Base-by-base conservation (phyloP, 176 grass and related monocot species). In the Rhynchospora breviuscula region DNA sequence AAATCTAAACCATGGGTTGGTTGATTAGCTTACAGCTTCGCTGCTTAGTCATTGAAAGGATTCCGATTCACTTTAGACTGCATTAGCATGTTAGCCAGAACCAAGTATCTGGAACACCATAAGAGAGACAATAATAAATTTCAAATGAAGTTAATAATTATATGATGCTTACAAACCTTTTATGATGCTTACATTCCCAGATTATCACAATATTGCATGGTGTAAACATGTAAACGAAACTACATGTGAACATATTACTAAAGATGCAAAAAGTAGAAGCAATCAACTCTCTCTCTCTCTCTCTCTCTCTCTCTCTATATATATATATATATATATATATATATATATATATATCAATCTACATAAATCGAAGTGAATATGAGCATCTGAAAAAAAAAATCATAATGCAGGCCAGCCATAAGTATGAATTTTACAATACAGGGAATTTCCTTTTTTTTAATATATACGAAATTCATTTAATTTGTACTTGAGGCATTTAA, bases 41-140 rank as follows among this genome's bases (percentile, higher is more conserved):
- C 96, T 83, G 93, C 96, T 90, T 99, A 92, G 61, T 93, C 96
- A 88, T 99, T 93, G n/a, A 40, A 99, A 99, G 29, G 95, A n/a
- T n/a, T n/a, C n/a, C n/a, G 96, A 90, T 99, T 99, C 74, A 95
- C 96, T 99, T 99, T 93, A 74, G 96, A 99, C 71, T 99, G 90
- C 96, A 99, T 99, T 68, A 99, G 85, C 96, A 99, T 99, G 87
- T 99, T 99, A 10, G 96, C 96, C 84, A 99, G 92, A 85, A 99
- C 96, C 48, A 99, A 92, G 84, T 99, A 99, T 83, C 96, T 99
- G 60, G 74, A 43, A 8, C 15, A 47, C 10, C 69, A 79, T 18
- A 83, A 62, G 83, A 85, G n/a, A 49, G 44, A 48, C 79, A 75
- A 33, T 49, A 11, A 77, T 29, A 56, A 52, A 77, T 8, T 31